A percentile compares a stretch with the other conserved stretches of the same genome.
These are phyloP conservation scores for Alternaria dauci DNA, from an alignment of 2,329 filamentous ascomycete species.

Conservation along the genomic window DNA sequence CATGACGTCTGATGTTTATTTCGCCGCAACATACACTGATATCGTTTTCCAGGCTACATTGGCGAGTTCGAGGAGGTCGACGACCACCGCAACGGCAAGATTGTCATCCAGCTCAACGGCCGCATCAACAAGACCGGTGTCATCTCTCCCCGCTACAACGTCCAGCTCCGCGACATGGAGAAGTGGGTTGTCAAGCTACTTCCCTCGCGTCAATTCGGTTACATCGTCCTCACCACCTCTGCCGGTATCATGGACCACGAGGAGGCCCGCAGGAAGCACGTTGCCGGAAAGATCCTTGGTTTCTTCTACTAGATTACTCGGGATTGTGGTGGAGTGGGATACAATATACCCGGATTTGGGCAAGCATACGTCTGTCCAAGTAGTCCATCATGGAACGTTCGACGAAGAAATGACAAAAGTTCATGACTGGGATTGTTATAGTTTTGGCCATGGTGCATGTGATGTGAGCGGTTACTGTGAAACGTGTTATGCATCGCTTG, in stretches of 20 bases:
- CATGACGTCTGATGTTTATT: conserved; percentile 93
- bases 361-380: conserved; percentile 37
- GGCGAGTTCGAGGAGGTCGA: conserved; percentile 99
- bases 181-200: conserved; percentile 99
- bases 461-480: neutral
- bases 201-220: conserved; percentile 99
- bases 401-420: conserved; percentile 43
- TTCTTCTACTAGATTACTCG: conserved; percentile 87
- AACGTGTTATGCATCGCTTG: neutral
- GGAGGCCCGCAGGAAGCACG: conserved; percentile 98
- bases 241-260: conserved; percentile 99
- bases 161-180: conserved; percentile 96
- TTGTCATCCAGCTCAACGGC: conserved; percentile 99
- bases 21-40: conserved; percentile 84
- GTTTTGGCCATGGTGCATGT: neutral
- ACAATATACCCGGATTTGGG: conserved; percentile 43
- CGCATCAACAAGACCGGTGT: conserved; percentile 99
- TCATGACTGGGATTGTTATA: conserved; percentile 23
- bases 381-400: conserved; percentile 39
- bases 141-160: conserved; percentile 99
- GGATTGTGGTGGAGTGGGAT: conserved; percentile 33
- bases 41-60: conserved; percentile 79
- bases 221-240: conserved; percentile 98
- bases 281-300: conserved; percentile 98
- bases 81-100: conserved; percentile 99